phyloP scores from a whole-genome alignment of 305 asterid species.

The Solanum hybrid region DNA sequence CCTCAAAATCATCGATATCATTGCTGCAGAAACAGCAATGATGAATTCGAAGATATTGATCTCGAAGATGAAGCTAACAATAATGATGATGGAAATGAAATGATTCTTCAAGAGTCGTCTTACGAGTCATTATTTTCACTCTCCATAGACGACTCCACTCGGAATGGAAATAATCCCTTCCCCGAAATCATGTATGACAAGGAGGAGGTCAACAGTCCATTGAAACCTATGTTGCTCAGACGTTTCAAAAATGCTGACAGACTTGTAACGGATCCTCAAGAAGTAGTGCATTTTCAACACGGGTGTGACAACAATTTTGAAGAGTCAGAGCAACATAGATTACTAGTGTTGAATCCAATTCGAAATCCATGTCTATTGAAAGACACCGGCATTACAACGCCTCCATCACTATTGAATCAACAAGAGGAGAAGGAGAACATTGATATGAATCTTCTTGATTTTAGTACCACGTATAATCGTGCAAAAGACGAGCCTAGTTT shows the following conservation, averaged over 20 bases:
- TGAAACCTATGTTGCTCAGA: background rate
- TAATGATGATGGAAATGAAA: background rate
- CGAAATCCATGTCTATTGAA: slow-evolving; percentile 7
- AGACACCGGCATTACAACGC: background rate
- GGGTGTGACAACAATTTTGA: background rate
- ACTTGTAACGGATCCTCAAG: background rate
- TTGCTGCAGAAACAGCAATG: slow-evolving; percentile 13
- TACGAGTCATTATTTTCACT: slow-evolving; percentile 51
- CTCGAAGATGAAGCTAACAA: background rate
- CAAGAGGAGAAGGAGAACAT: slow-evolving; percentile 25
- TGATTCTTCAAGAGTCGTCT: slow-evolving; percentile 23
- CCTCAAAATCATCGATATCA: slow-evolving; percentile 8
- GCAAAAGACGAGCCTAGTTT: slow-evolving; percentile 6
- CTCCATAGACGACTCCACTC: slow-evolving; percentile 54
- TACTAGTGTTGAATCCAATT: slow-evolving; percentile 15
- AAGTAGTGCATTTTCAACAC: background rate
- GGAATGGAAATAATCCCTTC: slow-evolving; percentile 16
- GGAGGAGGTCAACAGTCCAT: slow-evolving; percentile 48
- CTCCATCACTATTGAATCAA: background rate
- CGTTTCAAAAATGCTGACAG: background rate
- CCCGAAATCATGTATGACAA: slow-evolving; percentile 23
- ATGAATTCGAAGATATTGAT: slow-evolving; percentile 8
- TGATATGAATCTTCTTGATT: background rate
- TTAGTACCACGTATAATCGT: slow-evolving; percentile 7
- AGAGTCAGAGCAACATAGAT: background rate